Base-by-base conservation (phyloP, 345 rosid genomes). In the Euphorbia lathyris region DNA sequence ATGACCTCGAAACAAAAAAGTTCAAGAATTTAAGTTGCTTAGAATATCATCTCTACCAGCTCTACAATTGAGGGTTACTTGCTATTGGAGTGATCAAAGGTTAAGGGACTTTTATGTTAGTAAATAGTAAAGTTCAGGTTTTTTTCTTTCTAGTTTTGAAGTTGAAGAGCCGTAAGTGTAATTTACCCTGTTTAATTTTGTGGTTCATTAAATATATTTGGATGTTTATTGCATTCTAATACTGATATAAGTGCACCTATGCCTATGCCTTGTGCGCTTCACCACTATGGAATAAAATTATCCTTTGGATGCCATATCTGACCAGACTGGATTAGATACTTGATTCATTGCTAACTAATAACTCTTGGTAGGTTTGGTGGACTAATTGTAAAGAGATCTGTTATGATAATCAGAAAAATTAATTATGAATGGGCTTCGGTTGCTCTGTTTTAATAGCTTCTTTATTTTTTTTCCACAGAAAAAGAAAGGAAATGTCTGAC, bases 361-460 rank as follows among this genome's bases (percentile, higher is more conserved):
- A 53, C 40, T 66, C 22, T 55, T 36, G 62, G 22, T 40, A 36
- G 32, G 51, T 19, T 51, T 34, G 14, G 30, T 11, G 13, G 20
- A 51, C 48, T 20, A 4, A 26, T 10, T 22, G 20, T 51, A 29
- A 52, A 66, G 38, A 16, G 47, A 66, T 34, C 34, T 38, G 9
- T 30, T n/a, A 19, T 59, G 13, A 10, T 45, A 59, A 58, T 69
- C 22, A 43, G 65, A 58, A 43, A 8, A 3, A 30, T 26, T 13
- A 48, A 23, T 48, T 27, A 20, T 32, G 13, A 16, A 70, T 20
- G 48, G 30, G 42, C 27, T 29, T 69, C 43, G 14, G 16, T 69
- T 69, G 23, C 27, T 26, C 55, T 26, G 72, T 16, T 72, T 42
- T 30, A 47, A 45, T 60, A 53, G 29, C 29, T 7, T 55, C 14